phyloP scores from a whole-genome alignment of 257 asterid genomes.

The Solanum acaule region DNA sequence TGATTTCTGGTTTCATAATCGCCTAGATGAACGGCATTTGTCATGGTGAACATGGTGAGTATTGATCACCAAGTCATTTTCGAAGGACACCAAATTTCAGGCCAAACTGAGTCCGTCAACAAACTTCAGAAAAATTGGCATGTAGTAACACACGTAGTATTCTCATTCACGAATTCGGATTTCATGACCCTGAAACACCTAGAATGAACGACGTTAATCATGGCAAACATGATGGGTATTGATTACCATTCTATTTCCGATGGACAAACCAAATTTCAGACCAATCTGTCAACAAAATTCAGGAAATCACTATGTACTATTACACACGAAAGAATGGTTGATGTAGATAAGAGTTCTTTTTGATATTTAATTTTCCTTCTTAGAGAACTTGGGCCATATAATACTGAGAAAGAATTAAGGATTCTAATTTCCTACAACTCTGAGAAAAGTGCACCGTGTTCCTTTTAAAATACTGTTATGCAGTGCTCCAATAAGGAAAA shows the following conservation, averaged over 20 bases:
- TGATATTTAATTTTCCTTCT: background rate
- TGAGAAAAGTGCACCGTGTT: background rate
- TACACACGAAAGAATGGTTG: background rate
- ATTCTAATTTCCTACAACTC: background rate
- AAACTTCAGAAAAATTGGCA: background rate
- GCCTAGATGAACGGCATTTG: background rate
- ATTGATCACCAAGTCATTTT: background rate
- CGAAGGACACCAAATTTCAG: background rate
- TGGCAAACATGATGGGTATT: background rate
- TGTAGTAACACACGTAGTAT: background rate
- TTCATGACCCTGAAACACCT: background rate
- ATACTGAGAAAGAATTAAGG: background rate
- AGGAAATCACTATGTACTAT: background rate
- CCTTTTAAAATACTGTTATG: background rate
- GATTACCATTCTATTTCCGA: background rate
- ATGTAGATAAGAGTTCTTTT: background rate
- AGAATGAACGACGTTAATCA: background rate
- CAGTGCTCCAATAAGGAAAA: background rate
- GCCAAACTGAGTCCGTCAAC: background rate
- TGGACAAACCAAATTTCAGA: background rate
- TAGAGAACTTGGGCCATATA: background rate
- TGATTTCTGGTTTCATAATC: background rate
- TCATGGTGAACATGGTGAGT: background rate
- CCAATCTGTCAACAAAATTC: background rate
- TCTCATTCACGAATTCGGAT: background rate